These are phyloP conservation scores for Sophora flavescens DNA, from an alignment of 306 rosid genomes.

Conservation along the genomic window DNA sequence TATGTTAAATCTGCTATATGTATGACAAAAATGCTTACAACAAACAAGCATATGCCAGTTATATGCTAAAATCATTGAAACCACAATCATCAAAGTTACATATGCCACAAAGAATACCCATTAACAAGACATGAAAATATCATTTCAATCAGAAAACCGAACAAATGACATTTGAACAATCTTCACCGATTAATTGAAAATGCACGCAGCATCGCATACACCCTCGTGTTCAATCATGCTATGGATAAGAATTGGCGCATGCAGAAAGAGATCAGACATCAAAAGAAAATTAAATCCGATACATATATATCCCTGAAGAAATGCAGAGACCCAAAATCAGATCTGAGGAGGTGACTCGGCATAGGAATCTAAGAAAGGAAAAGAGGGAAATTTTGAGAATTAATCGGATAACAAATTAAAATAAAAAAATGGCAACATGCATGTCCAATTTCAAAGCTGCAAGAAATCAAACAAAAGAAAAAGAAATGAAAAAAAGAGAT, in stretches of 20 bases:
- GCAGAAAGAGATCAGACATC: constrained; percentile 36
- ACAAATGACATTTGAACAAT: constrained; percentile 29
- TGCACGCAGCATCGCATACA: constrained; percentile 44
- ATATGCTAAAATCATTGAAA: constrained; percentile 35
- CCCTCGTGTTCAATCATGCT: constrained; percentile 12
- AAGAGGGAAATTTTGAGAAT: constrained; percentile 20
- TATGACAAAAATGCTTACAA: constrained; percentile 17
- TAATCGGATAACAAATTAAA: constrained; percentile 19
- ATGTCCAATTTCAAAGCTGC: constrained; percentile 43
- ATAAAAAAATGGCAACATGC: constrained; percentile 34
- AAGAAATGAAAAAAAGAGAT: constrained; percentile 1
- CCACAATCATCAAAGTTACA: constrained; percentile 21
- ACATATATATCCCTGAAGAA: constrained; percentile 15
- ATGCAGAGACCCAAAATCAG: constrained; percentile 41
- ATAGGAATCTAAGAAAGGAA: neutral
- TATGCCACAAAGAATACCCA: neutral
- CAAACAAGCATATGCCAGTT: neutral
- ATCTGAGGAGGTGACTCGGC: constrained; percentile 43
- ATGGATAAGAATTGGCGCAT: constrained; percentile 23
- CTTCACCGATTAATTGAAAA: constrained; percentile 40
- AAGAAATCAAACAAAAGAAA: neutral
- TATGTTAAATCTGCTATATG: constrained; percentile 10
- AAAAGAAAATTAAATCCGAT: constrained; percentile 30
- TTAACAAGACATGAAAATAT: neutral
- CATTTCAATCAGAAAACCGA: constrained; percentile 1